A percentile compares a stretch with the other conserved stretches of the same genome.
Conservation (phyloP, 768 basidiomycete species). For the Mycena latifolia region DNA sequence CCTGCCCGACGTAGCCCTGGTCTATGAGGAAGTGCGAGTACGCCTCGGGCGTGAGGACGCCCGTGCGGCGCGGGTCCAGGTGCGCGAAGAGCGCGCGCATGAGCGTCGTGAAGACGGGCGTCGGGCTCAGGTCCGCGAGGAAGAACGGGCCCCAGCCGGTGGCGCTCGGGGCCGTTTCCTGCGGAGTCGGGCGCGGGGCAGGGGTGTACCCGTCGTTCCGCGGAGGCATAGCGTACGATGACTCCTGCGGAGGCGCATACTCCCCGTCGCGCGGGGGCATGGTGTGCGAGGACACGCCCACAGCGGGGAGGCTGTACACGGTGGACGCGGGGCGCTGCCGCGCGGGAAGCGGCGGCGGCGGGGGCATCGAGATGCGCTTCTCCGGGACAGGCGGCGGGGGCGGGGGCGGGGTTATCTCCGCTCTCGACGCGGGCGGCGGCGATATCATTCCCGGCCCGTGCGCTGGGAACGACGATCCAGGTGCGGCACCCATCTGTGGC, state of each 20-base stretch:
- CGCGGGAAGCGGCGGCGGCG: background rate
- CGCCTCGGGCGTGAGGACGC: constrained; percentile 27
- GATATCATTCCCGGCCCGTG: too few species aligned
- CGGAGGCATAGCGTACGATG: too few species aligned
- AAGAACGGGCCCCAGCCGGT: constrained; percentile 31
- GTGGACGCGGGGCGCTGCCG: background rate
- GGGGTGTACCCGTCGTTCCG: too few species aligned
- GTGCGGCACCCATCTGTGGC: too few species aligned
- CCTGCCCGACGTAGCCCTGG: constrained; percentile 24
- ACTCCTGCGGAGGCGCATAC: background rate
- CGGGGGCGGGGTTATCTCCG: background rate
- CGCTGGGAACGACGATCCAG: too few species aligned
- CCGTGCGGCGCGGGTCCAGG: constrained; percentile 27
- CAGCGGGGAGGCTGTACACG: background rate
- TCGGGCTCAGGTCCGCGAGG: constrained; percentile 18
- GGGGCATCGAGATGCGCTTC: background rate
- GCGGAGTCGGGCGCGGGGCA: too few species aligned
- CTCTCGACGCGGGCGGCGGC: background rate
- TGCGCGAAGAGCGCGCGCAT: constrained; percentile 24
- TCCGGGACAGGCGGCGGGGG: background rate
- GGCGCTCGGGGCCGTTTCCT: too few species aligned
- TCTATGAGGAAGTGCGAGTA: constrained; percentile 33
- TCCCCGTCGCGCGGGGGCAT: background rate
- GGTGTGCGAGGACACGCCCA: background rate
- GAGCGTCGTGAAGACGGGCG: constrained; percentile 9